Percentiles rank a stretch among this genome's conserved stretches.
Evolutionary conservation across 306 rosid species (phyloP).

Genomic region (Alnus glutinosa): DNA sequence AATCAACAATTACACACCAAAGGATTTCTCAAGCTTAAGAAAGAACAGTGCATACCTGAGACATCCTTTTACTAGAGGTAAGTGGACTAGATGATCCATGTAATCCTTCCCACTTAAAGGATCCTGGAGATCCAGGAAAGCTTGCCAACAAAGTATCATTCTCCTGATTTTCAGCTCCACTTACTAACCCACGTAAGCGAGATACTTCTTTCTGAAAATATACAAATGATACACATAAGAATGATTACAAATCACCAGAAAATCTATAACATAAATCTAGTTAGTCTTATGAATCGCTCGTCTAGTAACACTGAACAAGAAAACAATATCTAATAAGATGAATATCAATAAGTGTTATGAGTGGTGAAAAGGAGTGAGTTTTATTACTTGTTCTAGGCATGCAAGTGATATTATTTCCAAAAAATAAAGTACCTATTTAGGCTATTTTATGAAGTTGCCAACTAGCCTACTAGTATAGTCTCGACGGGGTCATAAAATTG

Average conservation of each 20-base stretch:
- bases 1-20: constrained; percentile 19
- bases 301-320: background rate
- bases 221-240: constrained; percentile 14
- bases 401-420: background rate
- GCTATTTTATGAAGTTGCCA: background rate
- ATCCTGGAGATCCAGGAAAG: constrained; percentile 91
- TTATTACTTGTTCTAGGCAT: background rate
- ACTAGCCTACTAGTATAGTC: background rate
- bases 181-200: constrained; percentile 59
- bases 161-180: constrained; percentile 62
- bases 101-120: constrained; percentile 87
- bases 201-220: constrained; percentile 80
- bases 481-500: background rate
- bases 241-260: background rate
- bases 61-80: constrained; percentile 54
- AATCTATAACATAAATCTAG: background rate
- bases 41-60: constrained; percentile 54
- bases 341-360: background rate
- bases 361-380: background rate
- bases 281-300: background rate
- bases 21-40: constrained; percentile 13
- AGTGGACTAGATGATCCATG: constrained; percentile 83
- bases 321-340: background rate
- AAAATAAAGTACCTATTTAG: background rate
- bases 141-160: constrained; percentile 51